Percentiles rank a stretch among this genome's conserved stretches.
Evolutionary conservation across 805 yeast species (phyloP).

Genomic region (Diddensiella santjacobensis): DNA sequence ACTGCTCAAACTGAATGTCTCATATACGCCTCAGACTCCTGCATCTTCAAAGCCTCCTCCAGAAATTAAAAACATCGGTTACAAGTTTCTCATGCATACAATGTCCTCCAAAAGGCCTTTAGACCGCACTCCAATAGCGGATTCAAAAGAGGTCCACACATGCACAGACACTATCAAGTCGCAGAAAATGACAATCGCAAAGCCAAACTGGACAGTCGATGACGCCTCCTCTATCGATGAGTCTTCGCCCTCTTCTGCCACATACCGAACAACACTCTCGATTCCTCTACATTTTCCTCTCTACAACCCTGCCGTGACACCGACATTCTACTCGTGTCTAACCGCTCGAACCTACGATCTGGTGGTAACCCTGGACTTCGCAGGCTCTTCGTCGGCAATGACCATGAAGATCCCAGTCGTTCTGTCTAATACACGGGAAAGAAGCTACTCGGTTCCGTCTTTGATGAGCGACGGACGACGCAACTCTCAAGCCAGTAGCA

Average conservation of each 20-base stretch:
- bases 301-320: conserved; percentile 7
- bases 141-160: conserved; percentile 6
- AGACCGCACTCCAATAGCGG: not conserved
- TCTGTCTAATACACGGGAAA: not conserved
- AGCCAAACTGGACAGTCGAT: conserved; percentile 8
- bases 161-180: conserved; percentile 7
- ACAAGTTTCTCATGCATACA: conserved; percentile 9
- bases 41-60: conserved; percentile 8
- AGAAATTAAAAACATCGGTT: conserved; percentile 7
- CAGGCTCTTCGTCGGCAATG: not conserved
- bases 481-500: not conserved
- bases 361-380: conserved; percentile 4
- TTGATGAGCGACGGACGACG: not conserved
- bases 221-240: not conserved
- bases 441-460: not conserved
- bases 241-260: not conserved
- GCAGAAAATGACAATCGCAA: conserved; percentile 12
- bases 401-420: not conserved
- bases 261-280: conserved; percentile 2
- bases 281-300: conserved; percentile 14
- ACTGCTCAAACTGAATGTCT: conserved; percentile 5
- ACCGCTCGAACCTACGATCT: conserved; percentile 18
- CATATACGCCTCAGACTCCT: conserved; percentile 4
- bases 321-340: conserved; percentile 17
- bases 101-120: conserved; percentile 10